Conservation (phyloP, 768 basidiomycete species). For the Boletus sp. region DNA sequence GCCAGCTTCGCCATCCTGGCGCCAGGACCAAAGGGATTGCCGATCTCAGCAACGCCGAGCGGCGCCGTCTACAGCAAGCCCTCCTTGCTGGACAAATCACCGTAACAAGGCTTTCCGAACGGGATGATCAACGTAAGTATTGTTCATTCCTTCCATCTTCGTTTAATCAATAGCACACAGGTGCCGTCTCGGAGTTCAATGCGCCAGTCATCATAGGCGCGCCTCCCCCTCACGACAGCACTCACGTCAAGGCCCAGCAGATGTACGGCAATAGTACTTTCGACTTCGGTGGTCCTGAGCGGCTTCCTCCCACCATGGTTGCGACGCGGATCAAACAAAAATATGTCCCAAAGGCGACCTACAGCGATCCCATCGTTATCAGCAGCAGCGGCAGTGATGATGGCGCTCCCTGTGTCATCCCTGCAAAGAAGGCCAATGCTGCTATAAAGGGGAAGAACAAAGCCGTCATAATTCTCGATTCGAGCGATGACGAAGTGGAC, state of each 20-base stretch:
- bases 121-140: background rate
- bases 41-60: background rate
- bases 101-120: background rate
- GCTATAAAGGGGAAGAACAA: no score
- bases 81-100: background rate
- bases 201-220: background rate
- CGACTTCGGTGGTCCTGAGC: background rate
- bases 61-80: background rate
- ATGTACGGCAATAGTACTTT: slow-evolving; percentile 1
- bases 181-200: background rate
- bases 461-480: background rate
- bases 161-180: background rate
- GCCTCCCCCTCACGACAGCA: background rate
- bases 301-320: background rate
- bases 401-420: background rate
- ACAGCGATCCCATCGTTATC: background rate
- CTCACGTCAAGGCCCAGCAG: background rate
- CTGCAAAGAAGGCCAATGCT: background rate
- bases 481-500: background rate
- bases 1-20: background rate
- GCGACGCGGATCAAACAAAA: slow-evolving; percentile 1
- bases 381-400: slow-evolving; percentile 1
- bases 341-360: background rate
- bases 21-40: background rate
- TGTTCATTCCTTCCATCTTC: background rate